Evolutionary conservation across 176 grass and related monocot genomes (phyloP).

Genomic region (Ananas comosus): DNA sequence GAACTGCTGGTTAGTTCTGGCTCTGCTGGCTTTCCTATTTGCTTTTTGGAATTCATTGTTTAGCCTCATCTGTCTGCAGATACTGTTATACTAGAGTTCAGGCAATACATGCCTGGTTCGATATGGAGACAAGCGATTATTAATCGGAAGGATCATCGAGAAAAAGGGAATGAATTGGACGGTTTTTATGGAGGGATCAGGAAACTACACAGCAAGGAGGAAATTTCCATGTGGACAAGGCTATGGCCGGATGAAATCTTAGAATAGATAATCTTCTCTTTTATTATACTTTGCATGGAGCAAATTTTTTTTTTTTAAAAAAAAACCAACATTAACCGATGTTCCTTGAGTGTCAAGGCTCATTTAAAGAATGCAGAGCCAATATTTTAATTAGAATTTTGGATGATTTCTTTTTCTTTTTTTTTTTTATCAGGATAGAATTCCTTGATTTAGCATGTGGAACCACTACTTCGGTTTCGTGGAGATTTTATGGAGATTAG

Average conservation of each 20-base stretch:
- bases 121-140: slow-evolving; percentile 75
- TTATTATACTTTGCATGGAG: background rate
- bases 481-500: too few relatives aligned
- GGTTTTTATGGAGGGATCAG: slow-evolving; percentile 90
- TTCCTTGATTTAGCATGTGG: too few relatives aligned
- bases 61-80: slow-evolving; percentile 22
- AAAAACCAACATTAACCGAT: too few relatives aligned
- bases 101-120: slow-evolving; percentile 77
- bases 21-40: background rate
- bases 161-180: slow-evolving; percentile 69
- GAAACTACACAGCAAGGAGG: slow-evolving; percentile 60
- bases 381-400: too few relatives aligned
- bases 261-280: slow-evolving; percentile 35
- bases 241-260: slow-evolving; percentile 79
- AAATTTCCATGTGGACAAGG: slow-evolving; percentile 68
- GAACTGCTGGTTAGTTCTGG: background rate
- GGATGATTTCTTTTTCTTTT: too few relatives aligned
- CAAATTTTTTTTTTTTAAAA: too few relatives aligned
- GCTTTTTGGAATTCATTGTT: background rate
- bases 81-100: slow-evolving; percentile 69
- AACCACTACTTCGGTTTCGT: too few relatives aligned
- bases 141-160: slow-evolving; percentile 57
- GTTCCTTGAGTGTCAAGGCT: too few relatives aligned
- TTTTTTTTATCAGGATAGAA: too few relatives aligned
- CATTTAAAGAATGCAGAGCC: too few relatives aligned